Base-by-base conservation (phyloP, 2,329 filamentous ascomycete species). In the Fusarium concolor region DNA sequence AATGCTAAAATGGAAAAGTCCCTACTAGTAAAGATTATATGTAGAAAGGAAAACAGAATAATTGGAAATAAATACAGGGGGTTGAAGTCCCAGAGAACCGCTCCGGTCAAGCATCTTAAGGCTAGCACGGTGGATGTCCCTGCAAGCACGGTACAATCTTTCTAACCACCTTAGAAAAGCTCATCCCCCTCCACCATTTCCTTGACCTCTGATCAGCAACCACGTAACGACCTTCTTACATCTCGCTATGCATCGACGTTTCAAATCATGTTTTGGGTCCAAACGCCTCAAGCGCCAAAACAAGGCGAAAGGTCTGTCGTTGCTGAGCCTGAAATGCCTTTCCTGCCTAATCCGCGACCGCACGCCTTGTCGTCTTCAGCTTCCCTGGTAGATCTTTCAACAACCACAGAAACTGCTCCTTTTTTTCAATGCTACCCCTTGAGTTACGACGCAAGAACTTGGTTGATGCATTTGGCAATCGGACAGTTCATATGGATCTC, bases 391-490 rank as follows among this genome's bases (percentile, higher is more conserved):
- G 28, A 15, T 4, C 17, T 50, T 2, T 12, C 17, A n/a, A 15
- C 0, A 0, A 0, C 15, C 1, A 10, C 17, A 20, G 33, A 56
- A n/a, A 9, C 10, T 0, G 15, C 9, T 8, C 28, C n/a, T 0
- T 42, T 56, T 10, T 50, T 56, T 2, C 18, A 2, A 41, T 12
- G 5, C 1, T 56, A 1, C 53, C 53, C 0, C 7, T 15, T 3
- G 44, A 50, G 11, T 6, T 56, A 0, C 29, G 44, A 20, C 7
- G 20, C 5, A 26, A 50, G 2, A 42, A 50, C 1, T 0, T 55
- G 2, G 26, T 22, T 0, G 11, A 26, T 0, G 54, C 37, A 4
- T 56, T 56, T 1, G 54, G 54, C 1, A 5, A 29, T 3, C 5
- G 37, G 0, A 51, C 22, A 10, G 37, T 56, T 4, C 53, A 56